Conservation (phyloP, 2,329 filamentous ascomycete genomes). For the Botrytis aclada region DNA sequence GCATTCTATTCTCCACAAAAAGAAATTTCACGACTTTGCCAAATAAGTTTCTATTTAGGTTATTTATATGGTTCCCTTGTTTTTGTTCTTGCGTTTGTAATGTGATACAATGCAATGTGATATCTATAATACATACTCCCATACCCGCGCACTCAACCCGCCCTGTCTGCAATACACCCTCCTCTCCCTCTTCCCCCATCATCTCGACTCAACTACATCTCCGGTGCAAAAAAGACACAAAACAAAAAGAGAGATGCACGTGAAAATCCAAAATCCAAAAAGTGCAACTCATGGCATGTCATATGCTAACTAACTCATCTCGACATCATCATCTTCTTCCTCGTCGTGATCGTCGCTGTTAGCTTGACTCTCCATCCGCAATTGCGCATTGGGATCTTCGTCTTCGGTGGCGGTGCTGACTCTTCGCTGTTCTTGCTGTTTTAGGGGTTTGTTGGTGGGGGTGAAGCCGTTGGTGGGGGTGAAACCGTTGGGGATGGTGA, state of each 20-base stretch:
- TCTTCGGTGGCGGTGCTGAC: constrained; percentile 24
- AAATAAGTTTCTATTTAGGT: neutral
- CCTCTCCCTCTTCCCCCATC: neutral
- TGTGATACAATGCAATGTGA: neutral
- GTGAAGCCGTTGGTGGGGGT: constrained; percentile 32
- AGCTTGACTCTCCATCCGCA: constrained; percentile 34
- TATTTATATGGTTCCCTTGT: neutral
- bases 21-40: neutral
- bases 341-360: neutral
- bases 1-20: neutral
- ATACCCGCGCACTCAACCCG: neutral
- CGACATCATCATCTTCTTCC: constrained; percentile 30
- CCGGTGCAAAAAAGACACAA: neutral
- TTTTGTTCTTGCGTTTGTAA: neutral
- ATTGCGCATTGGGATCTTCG: constrained; percentile 36
- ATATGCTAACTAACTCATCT: constrained; percentile 32
- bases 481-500: neutral
- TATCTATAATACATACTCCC: neutral
- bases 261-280: neutral
- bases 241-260: neutral
- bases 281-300: neutral
- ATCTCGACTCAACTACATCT: neutral
- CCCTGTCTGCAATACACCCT: neutral
- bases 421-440: constrained; percentile 25
- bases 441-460: constrained; percentile 37